Evolutionary conservation across 1,139 yeast species (phyloP).

Genomic region (Trichomonascaceae sp.): DNA sequence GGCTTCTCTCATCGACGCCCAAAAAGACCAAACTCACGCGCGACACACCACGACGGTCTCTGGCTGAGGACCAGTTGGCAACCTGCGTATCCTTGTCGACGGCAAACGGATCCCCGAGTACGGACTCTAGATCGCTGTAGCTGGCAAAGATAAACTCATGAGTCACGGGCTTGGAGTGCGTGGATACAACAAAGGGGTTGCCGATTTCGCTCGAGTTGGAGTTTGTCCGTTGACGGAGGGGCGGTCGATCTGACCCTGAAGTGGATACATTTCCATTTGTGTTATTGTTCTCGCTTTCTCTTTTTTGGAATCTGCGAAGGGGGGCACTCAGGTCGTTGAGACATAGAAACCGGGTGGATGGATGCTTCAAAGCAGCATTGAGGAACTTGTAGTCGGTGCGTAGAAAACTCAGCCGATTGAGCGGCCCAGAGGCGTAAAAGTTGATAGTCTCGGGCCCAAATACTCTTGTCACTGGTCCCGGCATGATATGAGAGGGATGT

Average conservation of each 20-base stretch:
- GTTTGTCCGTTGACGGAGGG: too few relatives aligned
- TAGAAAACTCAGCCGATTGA: constrained; percentile 71
- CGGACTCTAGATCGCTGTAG: constrained; percentile 14
- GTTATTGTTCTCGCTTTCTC: too few relatives aligned
- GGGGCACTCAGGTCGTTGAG: constrained; percentile 23
- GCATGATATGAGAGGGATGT: neutral
- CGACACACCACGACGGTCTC: constrained; percentile 27
- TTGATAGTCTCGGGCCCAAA: constrained; percentile 12
- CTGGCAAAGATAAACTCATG: constrained; percentile 10
- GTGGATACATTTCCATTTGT: too few relatives aligned
- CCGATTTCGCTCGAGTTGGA: neutral
- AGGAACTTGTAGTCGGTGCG: constrained; percentile 56
- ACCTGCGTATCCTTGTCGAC: constrained; percentile 17
- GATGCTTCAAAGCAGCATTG: constrained; percentile 35
- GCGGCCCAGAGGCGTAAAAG: constrained; percentile 12
- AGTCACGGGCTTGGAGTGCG: neutral
- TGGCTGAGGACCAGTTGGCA: constrained; percentile 21
- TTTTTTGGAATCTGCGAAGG: constrained; percentile 4
- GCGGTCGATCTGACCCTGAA: too few relatives aligned
- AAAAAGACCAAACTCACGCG: constrained; percentile 42
- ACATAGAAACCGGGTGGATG: constrained; percentile 45
- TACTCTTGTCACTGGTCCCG: constrained; percentile 10
- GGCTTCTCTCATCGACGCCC: constrained; percentile 50
- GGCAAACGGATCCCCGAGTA: constrained; percentile 25
- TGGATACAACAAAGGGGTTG: too few relatives aligned